Evolutionary conservation across 345 rosid species (phyloP).

Genomic region (Punica granatum): DNA sequence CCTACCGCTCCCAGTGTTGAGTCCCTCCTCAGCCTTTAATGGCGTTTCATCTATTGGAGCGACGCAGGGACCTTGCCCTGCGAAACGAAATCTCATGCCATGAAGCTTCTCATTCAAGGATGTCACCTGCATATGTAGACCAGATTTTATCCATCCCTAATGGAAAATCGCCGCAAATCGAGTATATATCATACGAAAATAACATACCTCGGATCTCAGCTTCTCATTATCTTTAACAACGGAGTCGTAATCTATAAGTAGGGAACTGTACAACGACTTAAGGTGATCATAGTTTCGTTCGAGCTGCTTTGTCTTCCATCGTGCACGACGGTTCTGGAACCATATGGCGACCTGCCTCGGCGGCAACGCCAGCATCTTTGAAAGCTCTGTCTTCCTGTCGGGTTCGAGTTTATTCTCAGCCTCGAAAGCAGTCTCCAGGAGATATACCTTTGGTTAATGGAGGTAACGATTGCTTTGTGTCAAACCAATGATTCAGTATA

Average conservation of each 20-base stretch:
- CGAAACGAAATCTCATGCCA: constrained; percentile 14
- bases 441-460: constrained; percentile 50
- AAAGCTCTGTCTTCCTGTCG: constrained; percentile 31
- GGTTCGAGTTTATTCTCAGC: constrained; percentile 32
- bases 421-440: constrained; percentile 39
- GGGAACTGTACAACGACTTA: constrained; percentile 66
- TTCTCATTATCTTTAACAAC: constrained; percentile 45
- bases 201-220: constrained; percentile 66
- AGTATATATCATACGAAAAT: neutral
- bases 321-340: constrained; percentile 46
- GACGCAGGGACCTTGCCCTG: constrained; percentile 11
- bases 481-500: no score
- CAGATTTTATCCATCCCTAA: neutral
- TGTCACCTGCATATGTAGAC: constrained; percentile 33
- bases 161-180: neutral
- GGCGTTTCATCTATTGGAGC: constrained; percentile 15
- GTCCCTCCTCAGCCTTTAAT: constrained; percentile 53
- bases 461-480: no score
- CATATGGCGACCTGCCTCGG: constrained; percentile 41
- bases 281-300: constrained; percentile 46
- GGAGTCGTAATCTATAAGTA: constrained; percentile 47
- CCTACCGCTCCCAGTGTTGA: constrained; percentile 58
- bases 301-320: constrained; percentile 23
- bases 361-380: constrained; percentile 28
- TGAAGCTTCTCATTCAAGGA: constrained; percentile 54